Evolutionary conservation across 495 filamentous ascomycete genomes (phyloP), one percentile per base, ranked within the genome.

Genomic region (Chaetomidium leptoderma): DNA sequence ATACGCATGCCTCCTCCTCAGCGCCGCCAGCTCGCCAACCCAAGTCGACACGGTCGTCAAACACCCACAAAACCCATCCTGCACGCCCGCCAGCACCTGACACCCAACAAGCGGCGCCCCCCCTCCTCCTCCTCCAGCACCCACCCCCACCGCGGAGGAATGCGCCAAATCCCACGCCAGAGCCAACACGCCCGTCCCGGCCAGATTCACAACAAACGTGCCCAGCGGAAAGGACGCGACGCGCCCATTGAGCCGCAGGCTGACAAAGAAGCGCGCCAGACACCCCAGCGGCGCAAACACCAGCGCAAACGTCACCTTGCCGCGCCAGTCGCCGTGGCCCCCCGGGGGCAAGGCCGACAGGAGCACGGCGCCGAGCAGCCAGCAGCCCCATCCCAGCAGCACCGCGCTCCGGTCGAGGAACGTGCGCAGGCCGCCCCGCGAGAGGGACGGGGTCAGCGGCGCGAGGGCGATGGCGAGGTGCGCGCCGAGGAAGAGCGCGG

Each of bases 1-100:
- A 74, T 92, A 96, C 0, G 85, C 84, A 74, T 91, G 76, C 21
- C 79, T 69, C 30, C 85, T 75, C 61, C 79, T 69, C 67, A 96
- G 65, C 3, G 81, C 83, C 58, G 83, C 82, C 66, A 96, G 65
- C 77, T 97, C 92, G 10, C 76, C 73, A 14, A 93, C 87, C 90
- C 91, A 96, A 6, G 92, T 97, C 63, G 87, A 91, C n/a, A 97
- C 83, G 10, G 92, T 97, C 11, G 92, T 96, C 65, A 90, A 73
- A 60, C 86, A 86, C 9, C 92, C 92, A 68, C 92, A 96, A 64
- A 96, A 95, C 47, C 92, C 92, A 76, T 97, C 92, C 74, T 86
- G 81, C 24, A 95, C 73, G 6, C 91, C 92, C 66, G 89, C 86
- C 61, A 95, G 68, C 3, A 95, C 83, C 76, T 92, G 89, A 66